phyloP scores from a whole-genome alignment of 352 stramenopile species.

The Pilasporangium apinafurcum region DNA sequence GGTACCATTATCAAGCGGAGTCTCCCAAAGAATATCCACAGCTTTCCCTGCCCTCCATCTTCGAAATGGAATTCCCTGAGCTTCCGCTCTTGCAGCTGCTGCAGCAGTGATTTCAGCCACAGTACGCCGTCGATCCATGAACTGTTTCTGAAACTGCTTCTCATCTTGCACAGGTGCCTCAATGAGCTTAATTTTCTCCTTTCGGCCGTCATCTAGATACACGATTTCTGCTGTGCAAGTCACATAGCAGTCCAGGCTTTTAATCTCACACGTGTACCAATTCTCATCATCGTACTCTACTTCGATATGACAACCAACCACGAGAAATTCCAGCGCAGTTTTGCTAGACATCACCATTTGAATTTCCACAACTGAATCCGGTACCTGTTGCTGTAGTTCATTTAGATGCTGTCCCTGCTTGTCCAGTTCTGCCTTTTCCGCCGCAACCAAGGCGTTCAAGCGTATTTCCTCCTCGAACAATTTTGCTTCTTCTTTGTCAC shows the following conservation, averaged over 20 bases:
- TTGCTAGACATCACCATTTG: conserved; percentile 37
- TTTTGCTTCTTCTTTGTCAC: conserved; percentile 34
- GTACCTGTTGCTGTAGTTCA: conserved; percentile 56
- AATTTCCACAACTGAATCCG: conserved; percentile 46
- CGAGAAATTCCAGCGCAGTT: conserved; percentile 63
- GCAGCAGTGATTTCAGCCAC: conserved; percentile 40
- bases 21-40: conserved; percentile 64
- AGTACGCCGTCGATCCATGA: conserved; percentile 8
- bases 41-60: conserved; percentile 63
- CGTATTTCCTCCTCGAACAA: conserved; percentile 45
- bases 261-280: conserved; percentile 61
- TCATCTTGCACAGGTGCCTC: conserved; percentile 19
- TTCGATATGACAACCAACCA: conserved; percentile 38
- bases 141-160: conserved; percentile 12
- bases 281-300: conserved; percentile 68
- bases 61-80: conserved; percentile 49
- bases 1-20: conserved; percentile 52
- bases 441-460: conserved; percentile 28
- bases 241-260: conserved; percentile 54
- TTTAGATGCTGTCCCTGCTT: conserved; percentile 35
- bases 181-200: conserved; percentile 63
- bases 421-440: conserved; percentile 31
- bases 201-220: conserved; percentile 53
- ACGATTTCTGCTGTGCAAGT: conserved; percentile 51
- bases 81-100: conserved; percentile 23